Conservation (phyloP, 108 stramenopile genomes). For the Nitzschia sp. region DNA sequence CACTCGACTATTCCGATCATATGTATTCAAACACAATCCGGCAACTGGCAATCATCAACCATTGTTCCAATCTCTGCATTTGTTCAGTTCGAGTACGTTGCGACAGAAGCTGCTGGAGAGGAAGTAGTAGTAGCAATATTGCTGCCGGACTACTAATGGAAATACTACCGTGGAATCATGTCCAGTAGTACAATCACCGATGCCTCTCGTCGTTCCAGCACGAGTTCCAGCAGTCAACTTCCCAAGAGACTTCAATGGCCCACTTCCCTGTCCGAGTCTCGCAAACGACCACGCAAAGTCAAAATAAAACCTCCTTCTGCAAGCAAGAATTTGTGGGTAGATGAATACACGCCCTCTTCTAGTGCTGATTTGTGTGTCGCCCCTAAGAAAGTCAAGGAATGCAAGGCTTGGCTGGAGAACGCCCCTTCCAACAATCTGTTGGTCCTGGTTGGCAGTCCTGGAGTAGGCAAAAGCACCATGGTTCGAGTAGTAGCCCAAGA, state of each 20-base stretch:
- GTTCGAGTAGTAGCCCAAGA: slow-evolving; percentile 59
- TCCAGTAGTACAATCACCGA: no score
- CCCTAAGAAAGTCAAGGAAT: slow-evolving; percentile 79
- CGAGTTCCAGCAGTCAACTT: background rate
- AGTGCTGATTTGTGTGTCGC: slow-evolving; percentile 71
- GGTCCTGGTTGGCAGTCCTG: slow-evolving; percentile 76
- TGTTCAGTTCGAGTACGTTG: no score
- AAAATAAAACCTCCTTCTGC: no score
- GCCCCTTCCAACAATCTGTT: slow-evolving; percentile 43
- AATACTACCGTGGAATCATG: no score
- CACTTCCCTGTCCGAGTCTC: background rate
- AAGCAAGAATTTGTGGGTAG: slow-evolving; percentile 50
- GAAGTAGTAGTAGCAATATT: no score
- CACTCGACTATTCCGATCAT: no score
- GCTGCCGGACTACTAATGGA: no score
- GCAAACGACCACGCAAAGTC: slow-evolving; percentile 19
- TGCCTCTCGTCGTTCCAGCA: no score
- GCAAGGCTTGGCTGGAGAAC: slow-evolving; percentile 49
- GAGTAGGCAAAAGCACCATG: slow-evolving; percentile 77
- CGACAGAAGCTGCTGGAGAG: no score
- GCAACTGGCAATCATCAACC: no score
- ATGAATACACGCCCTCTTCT: slow-evolving; percentile 55
- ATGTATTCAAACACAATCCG: no score
- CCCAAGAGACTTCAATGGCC: slow-evolving; percentile 41
- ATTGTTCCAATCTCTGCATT: no score